phyloP scores from a whole-genome alignment of 805 yeast genomes.

The Wickerhamiella cacticola region DNA sequence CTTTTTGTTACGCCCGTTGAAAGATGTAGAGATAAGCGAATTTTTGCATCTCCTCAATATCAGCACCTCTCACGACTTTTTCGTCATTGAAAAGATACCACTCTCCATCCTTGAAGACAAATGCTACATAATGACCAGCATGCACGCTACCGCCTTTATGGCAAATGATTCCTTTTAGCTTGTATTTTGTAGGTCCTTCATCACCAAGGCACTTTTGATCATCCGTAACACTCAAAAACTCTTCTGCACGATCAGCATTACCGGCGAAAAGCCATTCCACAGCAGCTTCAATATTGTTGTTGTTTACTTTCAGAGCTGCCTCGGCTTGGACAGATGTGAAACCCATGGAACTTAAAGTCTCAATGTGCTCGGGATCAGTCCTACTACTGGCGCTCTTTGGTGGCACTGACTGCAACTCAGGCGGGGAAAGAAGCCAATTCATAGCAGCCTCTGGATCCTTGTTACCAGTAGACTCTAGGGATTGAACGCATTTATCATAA shows the following conservation, averaged over 20 bases:
- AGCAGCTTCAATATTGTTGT: constrained; percentile 57
- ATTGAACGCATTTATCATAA: constrained; percentile 49
- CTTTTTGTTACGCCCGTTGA: constrained; percentile 19
- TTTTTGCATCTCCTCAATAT: constrained; percentile 35
- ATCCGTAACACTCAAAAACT: constrained; percentile 38
- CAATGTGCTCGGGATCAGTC: constrained; percentile 32
- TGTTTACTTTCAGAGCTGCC: constrained; percentile 54
- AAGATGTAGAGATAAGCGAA: constrained; percentile 40
- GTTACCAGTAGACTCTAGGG: constrained; percentile 64
- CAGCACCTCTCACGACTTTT: constrained; percentile 51
- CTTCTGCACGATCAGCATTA: constrained; percentile 71
- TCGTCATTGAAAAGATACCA: constrained; percentile 88
- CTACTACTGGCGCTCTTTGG: not conserved
- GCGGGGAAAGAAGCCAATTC: constrained; percentile 60
- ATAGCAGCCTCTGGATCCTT: constrained; percentile 54
- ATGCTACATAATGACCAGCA: constrained; percentile 86
- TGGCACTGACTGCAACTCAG: not conserved
- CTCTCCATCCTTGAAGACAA: constrained; percentile 38
- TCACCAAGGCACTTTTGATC: constrained; percentile 2
- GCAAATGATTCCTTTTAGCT: constrained; percentile 56
- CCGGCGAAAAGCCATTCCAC: constrained; percentile 77
- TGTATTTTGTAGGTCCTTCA: constrained; percentile 32
- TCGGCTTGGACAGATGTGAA: constrained; percentile 51
- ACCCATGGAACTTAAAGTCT: constrained; percentile 61
- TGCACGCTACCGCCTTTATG: constrained; percentile 86